Evolutionary conservation across 208 protist species (phyloP), one percentile per base, ranked within the genome.

Genomic region (Jaenimonas drosophilae): DNA sequence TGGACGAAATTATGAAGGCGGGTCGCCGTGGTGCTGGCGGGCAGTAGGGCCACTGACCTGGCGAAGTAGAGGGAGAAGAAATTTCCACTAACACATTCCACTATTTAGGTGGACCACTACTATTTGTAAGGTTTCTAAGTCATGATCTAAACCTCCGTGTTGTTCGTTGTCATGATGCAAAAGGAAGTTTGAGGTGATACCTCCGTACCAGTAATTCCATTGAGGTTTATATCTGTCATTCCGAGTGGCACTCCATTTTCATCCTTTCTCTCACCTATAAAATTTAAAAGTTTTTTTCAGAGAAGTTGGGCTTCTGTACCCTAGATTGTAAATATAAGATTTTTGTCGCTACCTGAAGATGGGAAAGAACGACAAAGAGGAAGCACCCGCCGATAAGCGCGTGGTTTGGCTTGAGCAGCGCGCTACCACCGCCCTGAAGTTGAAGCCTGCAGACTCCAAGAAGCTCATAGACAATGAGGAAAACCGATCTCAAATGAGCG

Each of bases 1-100:
- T 99, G 4, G 99, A 99, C 65, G 98, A 99, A 78, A 98, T 99
- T 59, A 98, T 99, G 62, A 97, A 96, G 58, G 97, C 98, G 47
- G 98, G 97, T 20, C 77, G 85, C 25, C 83, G 88, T 45, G 88
- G 88, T 23, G 78, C 74, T 16, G 79, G 79, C 41, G 79, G 76
- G 14, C 56, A 51, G 7, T 54, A 52, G 19, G 31, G 23, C 25
- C 57, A 64, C 30, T 65, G 67, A 49, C 17, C 16, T 24, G 16
- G 14, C 14, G 46, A 52, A 52, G 7, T 12, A 52, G 32, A 46
- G 12, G 7, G 19, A 20, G 46, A 45, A 43, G 24, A 20, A 37
- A 34, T n/a, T 34, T 34, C 14, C 7, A 34, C 7, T 14, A 34
- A 34, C 30, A 34, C 7, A n/a, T n/a, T 34, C 31, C 9, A 34